These are phyloP conservation scores for Hypoxylon lienhwacheense DNA, from an alignment of 495 filamentous ascomycete genomes.

Conservation along the genomic window DNA sequence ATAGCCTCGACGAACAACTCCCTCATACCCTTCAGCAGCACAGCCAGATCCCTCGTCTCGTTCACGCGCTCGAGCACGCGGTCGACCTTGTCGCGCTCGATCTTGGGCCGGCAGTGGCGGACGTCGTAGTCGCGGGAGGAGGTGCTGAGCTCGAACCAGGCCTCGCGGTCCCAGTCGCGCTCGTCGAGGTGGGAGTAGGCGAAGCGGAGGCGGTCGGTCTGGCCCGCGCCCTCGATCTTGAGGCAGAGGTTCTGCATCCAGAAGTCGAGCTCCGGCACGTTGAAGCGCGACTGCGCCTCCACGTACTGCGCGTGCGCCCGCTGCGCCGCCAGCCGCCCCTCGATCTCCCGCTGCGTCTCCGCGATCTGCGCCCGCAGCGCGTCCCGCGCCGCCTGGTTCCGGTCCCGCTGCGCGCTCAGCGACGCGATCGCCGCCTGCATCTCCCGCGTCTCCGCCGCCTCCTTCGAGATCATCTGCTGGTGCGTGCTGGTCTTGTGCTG, in stretches of 20 bases:
- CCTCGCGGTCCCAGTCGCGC: constrained; percentile 84
- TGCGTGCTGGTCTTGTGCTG: constrained; percentile 74
- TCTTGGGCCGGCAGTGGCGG: constrained; percentile 72
- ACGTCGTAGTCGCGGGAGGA: constrained; percentile 82
- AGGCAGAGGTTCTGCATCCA: constrained; percentile 91
- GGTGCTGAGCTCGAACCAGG: constrained; percentile 89
- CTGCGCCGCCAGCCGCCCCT: constrained; percentile 54
- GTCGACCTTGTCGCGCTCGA: constrained; percentile 73
- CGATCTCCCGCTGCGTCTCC: constrained; percentile 69
- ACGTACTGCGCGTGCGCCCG: constrained; percentile 60
- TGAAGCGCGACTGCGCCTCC: constrained; percentile 78
- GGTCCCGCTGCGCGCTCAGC: constrained; percentile 74
- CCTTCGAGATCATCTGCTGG: constrained; percentile 78
- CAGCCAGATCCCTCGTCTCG: constrained; percentile 77
- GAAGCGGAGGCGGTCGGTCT: constrained; percentile 85
- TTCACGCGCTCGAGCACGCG: constrained; percentile 74
- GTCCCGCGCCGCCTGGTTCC: constrained; percentile 71
- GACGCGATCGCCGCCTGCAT: constrained; percentile 79
- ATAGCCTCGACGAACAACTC: constrained; percentile 71
- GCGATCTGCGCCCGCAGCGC: constrained; percentile 75
- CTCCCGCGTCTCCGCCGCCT: constrained; percentile 82
- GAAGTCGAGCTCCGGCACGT: constrained; percentile 89
- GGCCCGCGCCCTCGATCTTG: constrained; percentile 85
- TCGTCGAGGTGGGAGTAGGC: constrained; percentile 87
- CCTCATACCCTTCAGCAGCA: constrained; percentile 89